A percentile compares a stretch with the other conserved stretches of the same genome.
These are phyloP conservation scores for Rhodamnia rubescens DNA, from an alignment of 345 rosid species.

Conservation along the genomic window DNA sequence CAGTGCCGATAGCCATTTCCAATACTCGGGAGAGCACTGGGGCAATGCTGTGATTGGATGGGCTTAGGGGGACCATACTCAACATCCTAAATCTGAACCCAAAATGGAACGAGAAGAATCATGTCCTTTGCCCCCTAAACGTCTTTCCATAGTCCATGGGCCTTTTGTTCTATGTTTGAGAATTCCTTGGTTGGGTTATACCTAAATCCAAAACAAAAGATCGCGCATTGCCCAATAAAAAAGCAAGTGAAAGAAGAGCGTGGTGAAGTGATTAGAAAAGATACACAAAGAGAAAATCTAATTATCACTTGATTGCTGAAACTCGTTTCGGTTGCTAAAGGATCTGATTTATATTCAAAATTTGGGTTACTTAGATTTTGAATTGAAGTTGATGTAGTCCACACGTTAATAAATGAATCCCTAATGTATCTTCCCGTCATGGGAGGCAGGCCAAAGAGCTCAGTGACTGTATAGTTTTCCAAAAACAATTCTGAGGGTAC, in stretches of 20 bases:
- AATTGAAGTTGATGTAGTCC: too few species aligned
- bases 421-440: too few species aligned
- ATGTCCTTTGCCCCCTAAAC: fast-evolving
- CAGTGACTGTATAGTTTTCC: too few species aligned
- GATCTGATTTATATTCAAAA: too few species aligned
- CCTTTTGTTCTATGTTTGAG: neutral
- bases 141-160: fast-evolving
- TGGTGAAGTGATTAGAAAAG: too few species aligned
- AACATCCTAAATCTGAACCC: neutral
- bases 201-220: fast-evolving
- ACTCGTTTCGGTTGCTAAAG: too few species aligned
- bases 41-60: neutral
- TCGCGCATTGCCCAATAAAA: fast-evolving
- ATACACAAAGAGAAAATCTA: too few species aligned
- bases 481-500: too few species aligned
- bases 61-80: neutral
- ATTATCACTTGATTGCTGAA: too few species aligned
- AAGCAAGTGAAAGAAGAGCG: neutral
- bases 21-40: neutral
- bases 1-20: neutral
- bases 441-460: too few species aligned
- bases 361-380: too few species aligned
- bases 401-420: too few species aligned
- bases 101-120: neutral
- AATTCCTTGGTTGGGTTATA: neutral